Evolutionary conservation across 148 eudicot species (phyloP).

Genomic region (Chenopodium formosanum): DNA sequence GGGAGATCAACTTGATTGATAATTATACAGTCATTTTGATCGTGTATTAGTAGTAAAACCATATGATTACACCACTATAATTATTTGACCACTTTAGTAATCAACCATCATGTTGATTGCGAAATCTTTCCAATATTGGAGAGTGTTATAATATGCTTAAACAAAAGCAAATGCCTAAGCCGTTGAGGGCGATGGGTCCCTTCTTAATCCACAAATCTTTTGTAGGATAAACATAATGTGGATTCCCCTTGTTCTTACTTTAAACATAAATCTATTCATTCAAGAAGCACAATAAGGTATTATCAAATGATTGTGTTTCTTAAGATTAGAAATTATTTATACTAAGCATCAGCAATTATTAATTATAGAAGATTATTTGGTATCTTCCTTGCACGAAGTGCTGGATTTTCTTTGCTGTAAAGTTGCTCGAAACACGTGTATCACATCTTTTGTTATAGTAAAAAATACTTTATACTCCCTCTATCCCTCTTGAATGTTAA

Average conservation of each 20-base stretch:
- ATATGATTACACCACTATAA: constrained; percentile 23
- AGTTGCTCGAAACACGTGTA: constrained; percentile 22
- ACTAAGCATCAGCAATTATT: constrained; percentile 21
- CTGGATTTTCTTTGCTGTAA: constrained; percentile 25
- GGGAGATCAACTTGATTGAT: constrained; percentile 19
- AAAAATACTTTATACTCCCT: background rate
- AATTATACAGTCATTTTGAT: constrained; percentile 20
- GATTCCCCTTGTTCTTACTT: constrained; percentile 26
- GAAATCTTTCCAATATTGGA: constrained; percentile 4
- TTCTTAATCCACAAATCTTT: background rate
- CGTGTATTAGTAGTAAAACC: constrained; percentile 2
- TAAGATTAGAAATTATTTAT: constrained; percentile 18
- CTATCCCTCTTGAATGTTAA: no score
- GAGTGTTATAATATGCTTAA: constrained; percentile 2
- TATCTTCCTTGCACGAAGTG: constrained; percentile 29
- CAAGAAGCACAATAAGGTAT: constrained; percentile 16
- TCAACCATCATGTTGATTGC: constrained; percentile 17
- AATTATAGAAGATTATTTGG: constrained; percentile 20
- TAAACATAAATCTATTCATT: constrained; percentile 11
- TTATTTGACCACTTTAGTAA: constrained; percentile 27
- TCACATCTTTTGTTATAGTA: background rate
- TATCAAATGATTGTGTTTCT: constrained; percentile 31
- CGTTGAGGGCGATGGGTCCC: constrained; percentile 9
- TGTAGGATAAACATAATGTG: constrained; percentile 18
- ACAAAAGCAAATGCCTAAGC: background rate